A percentile compares a stretch with the other conserved stretches of the same genome.
phyloP scores from a whole-genome alignment of 23 red algal genomes.

The Chondrus crispus region DNA sequence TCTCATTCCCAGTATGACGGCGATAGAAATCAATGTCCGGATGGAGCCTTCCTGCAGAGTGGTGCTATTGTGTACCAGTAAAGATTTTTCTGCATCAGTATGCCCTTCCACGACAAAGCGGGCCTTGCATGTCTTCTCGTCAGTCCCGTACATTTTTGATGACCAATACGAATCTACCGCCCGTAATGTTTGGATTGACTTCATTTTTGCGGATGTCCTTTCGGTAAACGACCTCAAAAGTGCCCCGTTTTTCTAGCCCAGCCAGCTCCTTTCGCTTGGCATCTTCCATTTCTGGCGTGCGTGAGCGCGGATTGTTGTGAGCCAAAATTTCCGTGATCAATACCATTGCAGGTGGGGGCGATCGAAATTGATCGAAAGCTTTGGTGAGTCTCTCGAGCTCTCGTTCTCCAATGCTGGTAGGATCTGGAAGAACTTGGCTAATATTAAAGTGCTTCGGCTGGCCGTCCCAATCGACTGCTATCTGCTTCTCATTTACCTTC shows the following conservation, averaged over 20 bases:
- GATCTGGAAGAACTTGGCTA: background rate
- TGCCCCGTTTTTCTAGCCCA: no score
- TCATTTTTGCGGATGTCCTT: no score
- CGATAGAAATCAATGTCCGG: background rate
- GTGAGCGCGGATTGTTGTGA: background rate
- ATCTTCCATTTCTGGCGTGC: background rate
- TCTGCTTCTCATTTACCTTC: background rate
- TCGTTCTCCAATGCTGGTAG: background rate
- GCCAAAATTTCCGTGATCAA: background rate
- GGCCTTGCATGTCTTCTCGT: slow-evolving; percentile 10
- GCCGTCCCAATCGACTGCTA: background rate
- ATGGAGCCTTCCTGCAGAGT: background rate
- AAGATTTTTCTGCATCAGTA: background rate
- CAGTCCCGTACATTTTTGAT: slow-evolving; percentile 26
- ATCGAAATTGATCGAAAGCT: background rate
- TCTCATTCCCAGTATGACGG: background rate
- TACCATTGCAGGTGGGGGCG: background rate
- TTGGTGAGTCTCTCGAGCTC: background rate
- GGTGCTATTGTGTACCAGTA: background rate
- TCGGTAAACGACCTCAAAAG: no score
- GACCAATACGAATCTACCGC: background rate
- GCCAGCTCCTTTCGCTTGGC: background rate
- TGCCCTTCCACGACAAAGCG: slow-evolving; percentile 17
- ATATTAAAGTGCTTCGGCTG: background rate
- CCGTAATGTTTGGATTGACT: background rate